Conservation (phyloP, 495 filamentous ascomycete genomes). For the Penicillium soppii region DNA sequence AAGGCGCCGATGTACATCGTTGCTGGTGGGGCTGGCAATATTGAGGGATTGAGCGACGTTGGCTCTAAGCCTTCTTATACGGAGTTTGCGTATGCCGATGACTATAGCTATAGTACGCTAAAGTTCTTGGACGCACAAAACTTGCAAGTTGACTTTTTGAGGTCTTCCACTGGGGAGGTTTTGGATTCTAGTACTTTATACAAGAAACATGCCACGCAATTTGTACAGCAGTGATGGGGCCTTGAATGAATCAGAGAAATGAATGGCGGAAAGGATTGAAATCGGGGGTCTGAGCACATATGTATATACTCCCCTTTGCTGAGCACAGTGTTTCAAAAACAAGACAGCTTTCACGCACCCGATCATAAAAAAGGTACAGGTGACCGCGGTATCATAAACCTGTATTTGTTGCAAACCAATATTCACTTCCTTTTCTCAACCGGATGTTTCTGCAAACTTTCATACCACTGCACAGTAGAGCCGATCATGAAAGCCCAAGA, state of each 20-base stretch:
- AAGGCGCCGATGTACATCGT: conserved; percentile 57
- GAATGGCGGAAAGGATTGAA: too few relatives aligned
- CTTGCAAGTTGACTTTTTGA: conserved; percentile 44
- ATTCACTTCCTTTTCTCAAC: conserved; percentile 38
- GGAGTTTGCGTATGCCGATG: conserved; percentile 55
- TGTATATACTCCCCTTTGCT: too few relatives aligned
- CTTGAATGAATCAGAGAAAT: neutral
- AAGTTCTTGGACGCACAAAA: conserved; percentile 32
- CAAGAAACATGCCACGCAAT: conserved; percentile 49
- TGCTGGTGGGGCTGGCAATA: conserved; percentile 48
- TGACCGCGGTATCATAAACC: too few relatives aligned
- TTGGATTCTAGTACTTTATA: conserved; percentile 52
- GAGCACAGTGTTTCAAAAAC: too few relatives aligned
- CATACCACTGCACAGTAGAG: conserved; percentile 64
- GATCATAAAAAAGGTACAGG: neutral
- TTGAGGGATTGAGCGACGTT: conserved; percentile 41
- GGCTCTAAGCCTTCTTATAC: conserved; percentile 44
- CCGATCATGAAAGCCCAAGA: conserved; percentile 70
- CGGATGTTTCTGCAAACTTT: conserved; percentile 60
- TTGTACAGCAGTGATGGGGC: conserved; percentile 44
- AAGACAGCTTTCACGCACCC: neutral
- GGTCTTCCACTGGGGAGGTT: conserved; percentile 47
- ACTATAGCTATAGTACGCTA: conserved; percentile 50
- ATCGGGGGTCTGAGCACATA: too few relatives aligned
- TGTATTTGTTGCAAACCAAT: too few relatives aligned